These are phyloP conservation scores for Oldenlandia corymbosa DNA, from an alignment of 257 asterid species.

Conservation along the genomic window DNA sequence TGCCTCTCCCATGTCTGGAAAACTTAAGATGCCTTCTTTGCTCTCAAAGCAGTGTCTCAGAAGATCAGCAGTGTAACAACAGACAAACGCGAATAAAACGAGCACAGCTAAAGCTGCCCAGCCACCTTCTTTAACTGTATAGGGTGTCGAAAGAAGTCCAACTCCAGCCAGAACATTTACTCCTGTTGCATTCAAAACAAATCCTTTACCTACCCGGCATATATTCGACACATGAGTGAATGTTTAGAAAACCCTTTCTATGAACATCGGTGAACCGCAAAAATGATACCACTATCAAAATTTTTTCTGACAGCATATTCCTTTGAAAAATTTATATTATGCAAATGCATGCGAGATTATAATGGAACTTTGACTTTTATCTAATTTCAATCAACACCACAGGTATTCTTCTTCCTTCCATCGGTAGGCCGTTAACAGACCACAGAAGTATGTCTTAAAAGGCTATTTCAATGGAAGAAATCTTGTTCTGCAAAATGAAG, in stretches of 20 bases:
- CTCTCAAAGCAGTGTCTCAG: slow-evolving; percentile 77
- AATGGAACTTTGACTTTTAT: too few relatives aligned
- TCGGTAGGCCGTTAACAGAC: not conserved
- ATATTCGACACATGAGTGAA: not conserved
- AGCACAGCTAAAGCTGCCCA: slow-evolving; percentile 63
- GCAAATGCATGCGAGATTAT: too few relatives aligned
- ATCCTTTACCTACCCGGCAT: not conserved
- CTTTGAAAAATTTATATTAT: not conserved
- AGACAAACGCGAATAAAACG: slow-evolving; percentile 57
- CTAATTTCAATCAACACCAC: not conserved
- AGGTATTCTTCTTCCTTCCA: not conserved
- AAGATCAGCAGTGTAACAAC: slow-evolving; percentile 74
- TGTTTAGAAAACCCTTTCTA: not conserved
- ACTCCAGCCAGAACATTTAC: slow-evolving; percentile 85
- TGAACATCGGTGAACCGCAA: not conserved
- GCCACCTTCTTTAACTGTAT: slow-evolving; percentile 65
- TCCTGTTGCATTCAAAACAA: slow-evolving; percentile 26
- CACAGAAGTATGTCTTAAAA: not conserved
- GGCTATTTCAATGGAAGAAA: not conserved
- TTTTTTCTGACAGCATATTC: not conserved
- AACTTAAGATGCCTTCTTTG: slow-evolving; percentile 52
- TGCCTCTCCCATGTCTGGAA: slow-evolving; percentile 86
- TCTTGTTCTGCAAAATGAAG: not conserved
- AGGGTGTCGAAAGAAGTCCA: slow-evolving; percentile 72
- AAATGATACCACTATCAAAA: not conserved